Evolutionary conservation across 2,329 filamentous ascomycete genomes (phyloP).

Genomic region (Colletotrichum eleusines): DNA sequence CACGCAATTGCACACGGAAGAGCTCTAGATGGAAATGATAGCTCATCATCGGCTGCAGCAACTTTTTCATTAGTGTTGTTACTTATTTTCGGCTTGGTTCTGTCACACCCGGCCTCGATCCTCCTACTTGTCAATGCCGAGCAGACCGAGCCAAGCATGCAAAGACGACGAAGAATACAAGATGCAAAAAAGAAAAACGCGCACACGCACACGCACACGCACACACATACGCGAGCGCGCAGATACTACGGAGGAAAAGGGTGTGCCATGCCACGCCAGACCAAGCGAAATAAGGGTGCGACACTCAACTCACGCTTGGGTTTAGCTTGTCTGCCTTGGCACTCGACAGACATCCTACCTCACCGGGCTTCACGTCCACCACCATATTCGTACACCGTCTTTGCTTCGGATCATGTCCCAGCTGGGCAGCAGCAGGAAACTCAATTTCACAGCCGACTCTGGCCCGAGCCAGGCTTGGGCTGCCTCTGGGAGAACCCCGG

Average conservation of each 20-base stretch:
- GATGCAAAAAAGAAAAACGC: not conserved
- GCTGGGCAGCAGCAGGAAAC: slow-evolving; percentile 38
- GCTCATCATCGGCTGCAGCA: not conserved
- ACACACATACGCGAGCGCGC: not conserved
- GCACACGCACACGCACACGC: not conserved
- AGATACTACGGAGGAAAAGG: not conserved
- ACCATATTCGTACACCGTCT: slow-evolving; percentile 21
- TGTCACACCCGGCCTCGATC: not conserved
- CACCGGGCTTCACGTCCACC: not conserved
- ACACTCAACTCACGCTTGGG: slow-evolving; percentile 8
- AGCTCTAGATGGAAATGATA: not conserved
- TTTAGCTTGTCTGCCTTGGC: slow-evolving; percentile 14
- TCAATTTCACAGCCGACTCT: slow-evolving; percentile 40
- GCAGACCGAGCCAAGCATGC: slow-evolving; percentile 20
- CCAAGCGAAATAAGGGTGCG: slow-evolving; percentile 11
- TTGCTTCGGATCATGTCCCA: slow-evolving; percentile 39
- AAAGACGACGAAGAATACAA: not conserved
- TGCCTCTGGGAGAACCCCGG: slow-evolving; percentile 37
- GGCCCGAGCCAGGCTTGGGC: slow-evolving; percentile 32
- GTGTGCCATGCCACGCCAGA: slow-evolving; percentile 9
- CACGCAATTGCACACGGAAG: slow-evolving; percentile 2
- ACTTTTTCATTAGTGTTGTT: not conserved
- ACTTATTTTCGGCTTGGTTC: not conserved
- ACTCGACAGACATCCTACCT: slow-evolving; percentile 2
- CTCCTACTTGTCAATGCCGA: slow-evolving; percentile 16